phyloP scores from a whole-genome alignment of 2,329 filamentous ascomycete genomes.

The Blumeria graminis region DNA sequence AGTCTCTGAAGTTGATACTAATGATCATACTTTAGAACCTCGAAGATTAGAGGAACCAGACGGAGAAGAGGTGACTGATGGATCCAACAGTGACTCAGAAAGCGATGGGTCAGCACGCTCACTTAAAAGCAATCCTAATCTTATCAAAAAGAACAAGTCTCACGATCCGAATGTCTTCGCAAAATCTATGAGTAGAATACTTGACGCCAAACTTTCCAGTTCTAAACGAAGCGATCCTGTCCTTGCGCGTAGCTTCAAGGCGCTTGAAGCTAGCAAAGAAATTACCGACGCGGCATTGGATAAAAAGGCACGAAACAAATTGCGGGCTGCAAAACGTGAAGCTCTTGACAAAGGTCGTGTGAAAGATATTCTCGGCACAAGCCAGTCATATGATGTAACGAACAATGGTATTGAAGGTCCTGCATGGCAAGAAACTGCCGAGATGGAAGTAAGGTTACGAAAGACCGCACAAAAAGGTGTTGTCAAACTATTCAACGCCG shows the following conservation, averaged over 20 bases:
- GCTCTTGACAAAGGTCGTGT: conserved; percentile 72
- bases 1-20: conserved; percentile 10
- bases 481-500: conserved; percentile 87
- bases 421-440: conserved; percentile 31
- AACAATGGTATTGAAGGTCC: conserved; percentile 19
- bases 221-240: conserved; percentile 72
- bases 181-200: conserved; percentile 78
- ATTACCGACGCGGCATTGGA: conserved; percentile 58
- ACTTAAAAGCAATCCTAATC: conserved; percentile 19
- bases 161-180: conserved; percentile 85
- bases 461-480: conserved; percentile 87
- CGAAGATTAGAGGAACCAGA: conserved; percentile 3
- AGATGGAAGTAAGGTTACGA: conserved; percentile 54
- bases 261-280: conserved; percentile 46
- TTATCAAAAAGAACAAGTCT: conserved; percentile 44
- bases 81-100: conserved; percentile 16
- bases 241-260: conserved; percentile 58
- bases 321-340: conserved; percentile 57
- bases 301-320: conserved; percentile 50
- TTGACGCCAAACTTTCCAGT: conserved; percentile 66
- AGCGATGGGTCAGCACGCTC: conserved; percentile 15
- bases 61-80: conserved; percentile 16
- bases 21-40: not conserved
- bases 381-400: conserved; percentile 25
- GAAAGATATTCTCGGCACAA: conserved; percentile 52